These are phyloP conservation scores for Fragosphaeria purpurea DNA, from an alignment of 2,329 filamentous ascomycete species.

Conservation along the genomic window DNA sequence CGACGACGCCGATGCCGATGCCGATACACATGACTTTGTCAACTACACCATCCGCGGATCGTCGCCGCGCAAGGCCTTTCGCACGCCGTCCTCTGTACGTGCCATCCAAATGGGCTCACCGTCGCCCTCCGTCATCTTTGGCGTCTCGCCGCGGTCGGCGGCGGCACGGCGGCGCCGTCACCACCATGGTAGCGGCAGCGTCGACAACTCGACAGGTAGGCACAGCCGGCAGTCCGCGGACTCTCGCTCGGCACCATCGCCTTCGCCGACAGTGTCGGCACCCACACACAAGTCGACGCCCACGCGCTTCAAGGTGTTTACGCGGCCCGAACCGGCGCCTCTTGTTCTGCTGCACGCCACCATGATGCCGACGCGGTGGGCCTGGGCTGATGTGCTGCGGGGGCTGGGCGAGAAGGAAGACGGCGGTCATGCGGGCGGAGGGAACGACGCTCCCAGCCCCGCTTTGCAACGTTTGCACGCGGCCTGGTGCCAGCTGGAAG, in stretches of 20 bases:
- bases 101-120: constrained; percentile 65
- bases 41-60: constrained; percentile 45
- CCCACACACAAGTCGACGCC: constrained; percentile 36
- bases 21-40: constrained; percentile 33
- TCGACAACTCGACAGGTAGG: background rate
- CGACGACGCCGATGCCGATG: constrained; percentile 26
- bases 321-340: constrained; percentile 39
- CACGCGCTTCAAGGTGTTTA: constrained; percentile 44
- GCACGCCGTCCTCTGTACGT: constrained; percentile 58
- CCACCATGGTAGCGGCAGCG: background rate
- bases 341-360: constrained; percentile 72
- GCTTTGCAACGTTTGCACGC: constrained; percentile 44
- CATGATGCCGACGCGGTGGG: constrained; percentile 58
- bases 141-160: constrained; percentile 42
- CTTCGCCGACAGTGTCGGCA: constrained; percentile 24
- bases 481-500: constrained; percentile 57
- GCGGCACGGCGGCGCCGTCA: constrained; percentile 26
- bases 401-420: constrained; percentile 21
- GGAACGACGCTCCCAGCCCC: constrained; percentile 30
- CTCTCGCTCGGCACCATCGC: constrained; percentile 25
- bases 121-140: constrained; percentile 37
- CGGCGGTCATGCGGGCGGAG: constrained; percentile 7
- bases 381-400: constrained; percentile 49
- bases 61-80: constrained; percentile 53
- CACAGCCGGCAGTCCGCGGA: constrained; percentile 2